Conservation (phyloP, 1,284 basidiomycete genomes). For the Exobasidium rhododendri region DNA sequence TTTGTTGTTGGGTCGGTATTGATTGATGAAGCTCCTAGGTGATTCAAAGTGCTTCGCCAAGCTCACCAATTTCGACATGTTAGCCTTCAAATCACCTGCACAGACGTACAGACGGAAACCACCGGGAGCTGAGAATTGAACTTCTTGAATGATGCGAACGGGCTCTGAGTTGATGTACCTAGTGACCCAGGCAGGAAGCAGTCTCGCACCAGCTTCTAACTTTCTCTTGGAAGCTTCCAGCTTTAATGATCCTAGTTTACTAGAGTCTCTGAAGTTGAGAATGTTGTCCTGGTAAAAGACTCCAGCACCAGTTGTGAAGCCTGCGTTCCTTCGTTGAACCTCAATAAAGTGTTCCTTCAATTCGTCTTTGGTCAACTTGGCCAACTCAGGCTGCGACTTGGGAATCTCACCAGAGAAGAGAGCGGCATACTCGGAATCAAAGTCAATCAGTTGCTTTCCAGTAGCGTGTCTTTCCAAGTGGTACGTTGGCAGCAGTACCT, state of each 20-base stretch:
- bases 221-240: slow-evolving; percentile 19
- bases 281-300: slow-evolving; percentile 43
- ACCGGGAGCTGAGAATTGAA: slow-evolving; percentile 63
- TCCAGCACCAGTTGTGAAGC: slow-evolving; percentile 48
- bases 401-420: slow-evolving; percentile 55
- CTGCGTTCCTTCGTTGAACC: slow-evolving; percentile 45
- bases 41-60: slow-evolving; percentile 32
- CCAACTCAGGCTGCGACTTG: slow-evolving; percentile 42
- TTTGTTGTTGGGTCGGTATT: slow-evolving; percentile 30
- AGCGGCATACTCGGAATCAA: slow-evolving; percentile 56
- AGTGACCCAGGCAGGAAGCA: slow-evolving; percentile 59
- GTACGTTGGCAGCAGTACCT: slow-evolving; percentile 55
- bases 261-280: slow-evolving; percentile 41
- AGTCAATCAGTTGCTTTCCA: slow-evolving; percentile 56
- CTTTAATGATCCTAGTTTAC: slow-evolving; percentile 28
- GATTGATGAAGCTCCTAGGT: slow-evolving; percentile 39
- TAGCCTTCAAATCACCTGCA: slow-evolving; percentile 60
- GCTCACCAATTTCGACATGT: slow-evolving; percentile 25
- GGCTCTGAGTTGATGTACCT: slow-evolving; percentile 66
- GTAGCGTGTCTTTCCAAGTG: slow-evolving; percentile 55
- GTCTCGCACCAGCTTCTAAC: slow-evolving; percentile 36
- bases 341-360: slow-evolving; percentile 45
- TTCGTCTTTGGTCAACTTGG: slow-evolving; percentile 33
- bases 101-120: slow-evolving; percentile 74
- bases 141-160: slow-evolving; percentile 67